phyloP scores from a whole-genome alignment of 2,329 filamentous ascomycete species.

The Torrubiellomyces zombiae region DNA sequence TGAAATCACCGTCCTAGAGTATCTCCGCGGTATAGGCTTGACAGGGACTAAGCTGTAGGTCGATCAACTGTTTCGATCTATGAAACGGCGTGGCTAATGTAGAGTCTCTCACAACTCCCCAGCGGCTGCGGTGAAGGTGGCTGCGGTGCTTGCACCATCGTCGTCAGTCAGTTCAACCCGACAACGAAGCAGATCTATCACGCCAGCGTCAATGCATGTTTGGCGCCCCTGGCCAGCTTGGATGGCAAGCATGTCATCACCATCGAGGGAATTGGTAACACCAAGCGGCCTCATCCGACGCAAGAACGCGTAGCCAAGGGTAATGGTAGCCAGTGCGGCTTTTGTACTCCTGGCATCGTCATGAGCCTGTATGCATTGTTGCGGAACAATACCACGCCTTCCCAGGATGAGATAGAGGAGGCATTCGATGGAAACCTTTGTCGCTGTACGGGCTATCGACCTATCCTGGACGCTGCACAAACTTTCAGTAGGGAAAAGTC shows the following conservation, averaged over 20 bases:
- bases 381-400: conserved; percentile 64
- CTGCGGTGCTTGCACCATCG: conserved; percentile 90
- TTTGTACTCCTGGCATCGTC: conserved; percentile 94
- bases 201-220: conserved; percentile 88
- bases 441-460: conserved; percentile 85
- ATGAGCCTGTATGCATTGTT: conserved; percentile 94
- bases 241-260: conserved; percentile 98
- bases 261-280: conserved; percentile 85
- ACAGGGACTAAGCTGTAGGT: conserved; percentile 78
- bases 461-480: conserved; percentile 85
- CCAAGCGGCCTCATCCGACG: conserved; percentile 69
- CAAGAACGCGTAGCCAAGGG: conserved; percentile 84
- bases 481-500: conserved; percentile 52
- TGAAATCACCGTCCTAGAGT: conserved; percentile 82
- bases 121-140: conserved; percentile 88
- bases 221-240: conserved; percentile 80
- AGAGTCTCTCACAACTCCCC: conserved; percentile 1
- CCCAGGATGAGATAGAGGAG: conserved; percentile 76
- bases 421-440: conserved; percentile 95
- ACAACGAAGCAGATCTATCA: conserved; percentile 89
- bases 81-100: not conserved
- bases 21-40: conserved; percentile 78
- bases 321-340: conserved; percentile 84
- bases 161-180: conserved; percentile 84
- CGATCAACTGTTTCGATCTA: not conserved